Evolutionary conservation across 2,329 filamentous ascomycete species (phyloP).

Genomic region (Daldinia sp.): DNA sequence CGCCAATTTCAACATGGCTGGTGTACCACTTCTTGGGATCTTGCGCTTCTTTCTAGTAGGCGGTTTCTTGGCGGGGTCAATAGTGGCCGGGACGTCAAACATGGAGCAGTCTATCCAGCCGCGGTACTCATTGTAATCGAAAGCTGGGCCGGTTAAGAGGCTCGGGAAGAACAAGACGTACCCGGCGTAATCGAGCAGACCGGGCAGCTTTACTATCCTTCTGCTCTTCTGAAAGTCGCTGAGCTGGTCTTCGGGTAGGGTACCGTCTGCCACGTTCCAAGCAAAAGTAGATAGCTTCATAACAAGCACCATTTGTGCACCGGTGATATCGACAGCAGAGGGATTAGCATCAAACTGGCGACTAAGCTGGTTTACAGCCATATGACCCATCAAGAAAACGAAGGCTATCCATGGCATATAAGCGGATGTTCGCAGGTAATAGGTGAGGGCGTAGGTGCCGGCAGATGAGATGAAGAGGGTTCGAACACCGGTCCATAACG

Average conservation of each 20-base stretch:
- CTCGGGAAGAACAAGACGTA: constrained; percentile 97
- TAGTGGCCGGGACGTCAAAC: constrained; percentile 83
- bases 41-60: constrained; percentile 88
- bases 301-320: constrained; percentile 95
- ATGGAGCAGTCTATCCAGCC: constrained; percentile 93
- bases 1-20: constrained; percentile 79
- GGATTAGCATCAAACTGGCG: constrained; percentile 77
- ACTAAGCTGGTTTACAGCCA: constrained; percentile 87
- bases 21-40: constrained; percentile 89
- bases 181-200: constrained; percentile 80
- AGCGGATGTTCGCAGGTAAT: constrained; percentile 78
- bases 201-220: constrained; percentile 77
- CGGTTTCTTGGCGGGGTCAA: constrained; percentile 86
- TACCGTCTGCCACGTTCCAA: constrained; percentile 97
- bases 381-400: constrained; percentile 91
- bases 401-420: constrained; percentile 99
- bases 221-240: constrained; percentile 86
- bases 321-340: constrained; percentile 83
- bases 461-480: constrained; percentile 82
- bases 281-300: constrained; percentile 98
- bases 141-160: constrained; percentile 87
- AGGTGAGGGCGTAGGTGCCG: constrained; percentile 83
- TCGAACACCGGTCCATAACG: constrained; percentile 84
- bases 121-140: constrained; percentile 92
- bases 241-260: constrained; percentile 79